Conservation (phyloP, 2,329 filamentous ascomycete species). For the Clonostachys chloroleuca region DNA sequence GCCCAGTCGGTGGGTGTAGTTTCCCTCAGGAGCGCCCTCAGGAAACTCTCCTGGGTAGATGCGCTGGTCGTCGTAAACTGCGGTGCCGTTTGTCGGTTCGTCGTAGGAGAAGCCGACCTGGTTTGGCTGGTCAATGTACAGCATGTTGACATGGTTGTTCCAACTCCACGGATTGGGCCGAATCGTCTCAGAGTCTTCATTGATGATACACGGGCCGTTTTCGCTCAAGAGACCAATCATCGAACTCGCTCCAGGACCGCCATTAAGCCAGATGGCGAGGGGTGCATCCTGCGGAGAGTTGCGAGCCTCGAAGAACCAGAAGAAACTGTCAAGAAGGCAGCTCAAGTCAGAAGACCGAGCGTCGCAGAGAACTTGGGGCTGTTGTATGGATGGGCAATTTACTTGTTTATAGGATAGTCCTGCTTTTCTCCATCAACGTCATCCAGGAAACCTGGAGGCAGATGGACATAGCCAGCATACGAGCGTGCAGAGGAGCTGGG, state of each 20-base stretch:
- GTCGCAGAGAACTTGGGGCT: neutral
- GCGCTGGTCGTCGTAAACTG: conserved; percentile 32
- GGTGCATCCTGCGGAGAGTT: conserved; percentile 28
- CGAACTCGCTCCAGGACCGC: conserved; percentile 57
- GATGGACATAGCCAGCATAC: conserved; percentile 59
- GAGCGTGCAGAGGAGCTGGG: conserved; percentile 55
- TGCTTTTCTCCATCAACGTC: conserved; percentile 36
- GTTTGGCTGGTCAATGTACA: conserved; percentile 58
- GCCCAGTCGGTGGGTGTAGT: conserved; percentile 27
- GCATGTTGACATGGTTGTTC: conserved; percentile 49
- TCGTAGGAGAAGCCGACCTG: conserved; percentile 68
- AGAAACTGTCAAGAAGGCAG: conserved; percentile 22
- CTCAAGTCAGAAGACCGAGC: neutral
- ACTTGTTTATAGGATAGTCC: conserved; percentile 43
- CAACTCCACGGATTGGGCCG: conserved; percentile 57
- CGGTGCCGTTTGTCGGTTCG: conserved; percentile 54
- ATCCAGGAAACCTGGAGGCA: conserved; percentile 36
- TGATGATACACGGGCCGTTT: conserved; percentile 46
- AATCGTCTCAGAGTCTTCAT: conserved; percentile 44
- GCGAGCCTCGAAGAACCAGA: conserved; percentile 46
- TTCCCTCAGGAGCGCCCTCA: conserved; percentile 24
- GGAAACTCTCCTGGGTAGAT: conserved; percentile 28
- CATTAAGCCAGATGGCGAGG: conserved; percentile 62
- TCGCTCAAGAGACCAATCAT: conserved; percentile 62
- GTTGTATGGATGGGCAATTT: neutral